These are phyloP conservation scores for Trypanosoma mega DNA, from an alignment of 208 protist species.

Conservation along the genomic window DNA sequence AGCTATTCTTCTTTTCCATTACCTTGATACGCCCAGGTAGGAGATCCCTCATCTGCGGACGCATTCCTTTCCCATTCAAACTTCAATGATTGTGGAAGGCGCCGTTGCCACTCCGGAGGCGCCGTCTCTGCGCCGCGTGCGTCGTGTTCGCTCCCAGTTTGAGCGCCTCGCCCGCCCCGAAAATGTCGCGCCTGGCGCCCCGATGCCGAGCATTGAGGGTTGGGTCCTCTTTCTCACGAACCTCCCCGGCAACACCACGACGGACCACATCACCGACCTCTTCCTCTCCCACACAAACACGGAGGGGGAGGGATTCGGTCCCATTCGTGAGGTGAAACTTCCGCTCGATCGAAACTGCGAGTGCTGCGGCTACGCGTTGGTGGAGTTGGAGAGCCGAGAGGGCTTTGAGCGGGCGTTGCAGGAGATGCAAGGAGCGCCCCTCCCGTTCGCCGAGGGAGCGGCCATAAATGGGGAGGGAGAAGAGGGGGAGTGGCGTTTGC, in stretches of 20 bases:
- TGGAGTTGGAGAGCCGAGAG: constrained; percentile 61
- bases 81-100: constrained; percentile 16
- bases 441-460: constrained; percentile 37
- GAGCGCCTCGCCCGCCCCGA: constrained; percentile 70
- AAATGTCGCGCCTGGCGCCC: constrained; percentile 48
- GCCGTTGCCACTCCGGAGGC: constrained; percentile 17
- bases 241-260: constrained; percentile 59
- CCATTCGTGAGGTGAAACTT: constrained; percentile 64
- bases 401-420: constrained; percentile 58
- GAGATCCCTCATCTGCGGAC: too few relatives aligned
- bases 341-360: constrained; percentile 63
- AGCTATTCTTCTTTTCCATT: too few relatives aligned
- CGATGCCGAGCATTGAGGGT: constrained; percentile 82
- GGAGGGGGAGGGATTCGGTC: constrained; percentile 30
- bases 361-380: constrained; percentile 78
- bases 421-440: constrained; percentile 46
- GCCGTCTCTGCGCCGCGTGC: constrained; percentile 60
- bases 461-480: constrained; percentile 11
- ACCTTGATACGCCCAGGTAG: too few relatives aligned
- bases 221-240: constrained; percentile 78
- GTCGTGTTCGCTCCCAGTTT: constrained; percentile 64
- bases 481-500: constrained; percentile 25
- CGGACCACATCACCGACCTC: constrained; percentile 62
- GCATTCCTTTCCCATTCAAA: too few relatives aligned
- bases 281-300: constrained; percentile 29